A percentile compares a stretch with the other conserved stretches of the same genome.
These are phyloP conservation scores for Xylariales sp. DNA, from an alignment of 2,329 filamentous ascomycete species.

Conservation along the genomic window DNA sequence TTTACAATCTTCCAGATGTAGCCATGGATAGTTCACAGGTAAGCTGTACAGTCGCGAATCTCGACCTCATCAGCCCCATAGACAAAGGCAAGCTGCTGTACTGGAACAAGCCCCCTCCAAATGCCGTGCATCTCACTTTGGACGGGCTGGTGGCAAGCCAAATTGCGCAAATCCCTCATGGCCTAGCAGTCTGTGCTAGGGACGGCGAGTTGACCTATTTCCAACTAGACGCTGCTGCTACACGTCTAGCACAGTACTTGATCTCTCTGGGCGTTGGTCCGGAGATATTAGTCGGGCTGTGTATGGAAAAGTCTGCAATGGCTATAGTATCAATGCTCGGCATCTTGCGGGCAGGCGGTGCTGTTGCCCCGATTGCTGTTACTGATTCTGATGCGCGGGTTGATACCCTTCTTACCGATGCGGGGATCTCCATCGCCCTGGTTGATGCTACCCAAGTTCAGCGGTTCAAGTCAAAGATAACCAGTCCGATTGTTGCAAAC, in stretches of 20 bases:
- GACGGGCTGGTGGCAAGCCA: neutral
- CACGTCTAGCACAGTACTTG: conserved; percentile 16
- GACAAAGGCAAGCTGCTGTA: conserved; percentile 1
- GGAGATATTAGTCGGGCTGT: conserved; percentile 9
- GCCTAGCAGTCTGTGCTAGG: conserved; percentile 11
- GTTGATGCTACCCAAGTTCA: neutral
- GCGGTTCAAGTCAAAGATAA: neutral
- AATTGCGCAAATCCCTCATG: neutral
- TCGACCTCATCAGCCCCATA: neutral
- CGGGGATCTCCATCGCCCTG: neutral
- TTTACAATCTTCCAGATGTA: conserved; percentile 1
- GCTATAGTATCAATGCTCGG: conserved; percentile 12
- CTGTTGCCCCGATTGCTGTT: neutral
- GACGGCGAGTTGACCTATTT: conserved; percentile 24
- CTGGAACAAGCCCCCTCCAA: conserved; percentile 1
- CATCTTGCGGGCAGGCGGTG: conserved; percentile 9
- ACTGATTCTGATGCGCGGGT: neutral
- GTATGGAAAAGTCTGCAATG: conserved; percentile 10
- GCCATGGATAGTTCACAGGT: neutral
- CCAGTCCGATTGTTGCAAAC: neutral
- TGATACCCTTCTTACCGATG: neutral
- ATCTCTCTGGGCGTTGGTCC: conserved; percentile 8
- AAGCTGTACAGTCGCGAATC: neutral
- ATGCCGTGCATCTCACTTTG: neutral
- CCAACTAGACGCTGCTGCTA: conserved; percentile 19